Evolutionary conservation across 805 yeast genomes (phyloP), one percentile per base, ranked within the genome.

Genomic region (Hagleromyces aurorensis): DNA sequence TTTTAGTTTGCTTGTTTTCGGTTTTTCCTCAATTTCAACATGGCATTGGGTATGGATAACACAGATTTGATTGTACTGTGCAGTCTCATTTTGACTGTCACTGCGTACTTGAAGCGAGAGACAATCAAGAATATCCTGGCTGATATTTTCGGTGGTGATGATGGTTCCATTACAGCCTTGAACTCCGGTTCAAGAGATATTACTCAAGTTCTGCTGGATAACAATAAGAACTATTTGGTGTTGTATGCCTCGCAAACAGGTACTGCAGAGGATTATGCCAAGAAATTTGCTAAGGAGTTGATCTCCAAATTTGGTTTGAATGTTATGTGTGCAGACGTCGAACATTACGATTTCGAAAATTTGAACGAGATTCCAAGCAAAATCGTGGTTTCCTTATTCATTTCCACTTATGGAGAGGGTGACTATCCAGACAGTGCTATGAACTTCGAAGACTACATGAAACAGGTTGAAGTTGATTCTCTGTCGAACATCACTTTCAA

Each of bases 401-500:
- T 86, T 62, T 91, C 97, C 18, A 85, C 96, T 7, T 91, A 91
- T 48, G 98, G 98, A 46, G 98, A 89, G 62, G 98, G 98, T 52
- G 98, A 89, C 56, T 94, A 94, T 45, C 89, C 98, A 9, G 98
- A 89, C 56, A 83, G 84, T 46, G 91, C 96, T n/a, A 70, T 72
- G 23, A 75, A 74, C 21, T 84, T 91, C 54, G 76, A 74, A 51
- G 80, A 78, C 34, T 75, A 63, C 50, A 69, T 87, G 48, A 71
- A 75, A 19, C 45, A 56, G 16, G 58, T 65, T 31, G 72, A 69
- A 29, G 77, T 72, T 16, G 71, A 70, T 14, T 69, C 62, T 23
- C 72, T 69, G 36, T 52, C 60, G 18, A 71, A 69, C 37, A 50
- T 86, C 38, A 74, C 70, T 43, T 86, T 62, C 59, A 71, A 86